Conservation (phyloP, 352 stramenopile species). For the Peronospora destructor region DNA sequence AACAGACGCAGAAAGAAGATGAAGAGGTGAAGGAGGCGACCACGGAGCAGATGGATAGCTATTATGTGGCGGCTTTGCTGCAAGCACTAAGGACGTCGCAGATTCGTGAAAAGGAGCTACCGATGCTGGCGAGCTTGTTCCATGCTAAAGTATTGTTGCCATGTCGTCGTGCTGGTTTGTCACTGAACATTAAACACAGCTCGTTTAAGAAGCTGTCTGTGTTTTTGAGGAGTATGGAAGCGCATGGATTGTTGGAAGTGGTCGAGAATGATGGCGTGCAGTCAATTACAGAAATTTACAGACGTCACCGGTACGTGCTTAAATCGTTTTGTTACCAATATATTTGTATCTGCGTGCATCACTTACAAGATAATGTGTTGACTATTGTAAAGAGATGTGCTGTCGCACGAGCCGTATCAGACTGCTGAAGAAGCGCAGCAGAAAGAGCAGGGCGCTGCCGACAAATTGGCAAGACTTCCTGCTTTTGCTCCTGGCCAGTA, state of each 20-base stretch:
- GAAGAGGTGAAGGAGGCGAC: conserved; percentile 31
- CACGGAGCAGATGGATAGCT: conserved; percentile 67
- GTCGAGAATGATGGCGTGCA: conserved; percentile 72
- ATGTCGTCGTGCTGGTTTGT: conserved; percentile 40
- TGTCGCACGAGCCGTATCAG: conserved; percentile 43
- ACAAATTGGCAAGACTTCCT: conserved; percentile 31
- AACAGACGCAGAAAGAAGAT: conserved; percentile 23
- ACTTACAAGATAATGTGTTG: conserved; percentile 10
- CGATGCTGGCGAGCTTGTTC: conserved; percentile 75
- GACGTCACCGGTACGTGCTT: conserved; percentile 63
- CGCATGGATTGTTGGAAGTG: conserved; percentile 44
- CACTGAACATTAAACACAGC: conserved; percentile 68
- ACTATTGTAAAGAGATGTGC: conserved; percentile 38
- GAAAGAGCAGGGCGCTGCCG: conserved; percentile 37
- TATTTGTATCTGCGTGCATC: not conserved
- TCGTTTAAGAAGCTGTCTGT: conserved; percentile 79
- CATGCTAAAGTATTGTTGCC: conserved; percentile 61
- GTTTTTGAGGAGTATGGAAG: conserved; percentile 63
- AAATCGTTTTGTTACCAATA: not conserved
- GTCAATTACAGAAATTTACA: conserved; percentile 57
- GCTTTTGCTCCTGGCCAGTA: conserved; percentile 55
- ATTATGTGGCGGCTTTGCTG: conserved; percentile 54
- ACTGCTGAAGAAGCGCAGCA: conserved; percentile 47
- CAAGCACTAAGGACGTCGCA: conserved; percentile 47
- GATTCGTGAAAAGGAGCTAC: conserved; percentile 70